A percentile compares a stretch with the other conserved stretches of the same genome.
Conservation (phyloP, 306 rosid genomes). For the Coriaria nepalensis region DNA sequence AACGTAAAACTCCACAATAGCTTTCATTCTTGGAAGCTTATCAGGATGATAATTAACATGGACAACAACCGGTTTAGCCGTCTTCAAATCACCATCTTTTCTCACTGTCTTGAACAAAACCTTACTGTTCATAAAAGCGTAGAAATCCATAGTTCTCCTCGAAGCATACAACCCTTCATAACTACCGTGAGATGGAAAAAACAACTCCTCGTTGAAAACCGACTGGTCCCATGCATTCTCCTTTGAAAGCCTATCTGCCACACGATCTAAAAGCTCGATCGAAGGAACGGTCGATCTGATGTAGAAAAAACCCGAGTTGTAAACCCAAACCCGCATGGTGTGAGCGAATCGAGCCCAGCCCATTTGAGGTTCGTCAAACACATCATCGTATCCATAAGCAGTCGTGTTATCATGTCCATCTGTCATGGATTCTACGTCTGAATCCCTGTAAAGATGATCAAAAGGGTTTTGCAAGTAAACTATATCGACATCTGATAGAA, state of each 20-base stretch:
- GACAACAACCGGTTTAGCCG: slow-evolving; percentile 65
- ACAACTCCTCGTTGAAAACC: slow-evolving; percentile 88
- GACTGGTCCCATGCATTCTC: slow-evolving; percentile 88
- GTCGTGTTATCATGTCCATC: slow-evolving; percentile 80
- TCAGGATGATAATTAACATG: slow-evolving; percentile 88
- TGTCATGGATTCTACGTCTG: slow-evolving; percentile 88
- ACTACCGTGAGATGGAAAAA: slow-evolving; percentile 64
- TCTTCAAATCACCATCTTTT: slow-evolving; percentile 46
- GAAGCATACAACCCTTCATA: slow-evolving; percentile 83
- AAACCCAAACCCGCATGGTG: slow-evolving; percentile 92
- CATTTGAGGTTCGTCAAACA: slow-evolving; percentile 68
- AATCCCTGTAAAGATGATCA: slow-evolving; percentile 51
- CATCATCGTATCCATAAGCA: slow-evolving; percentile 70
- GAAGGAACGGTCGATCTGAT: slow-evolving; percentile 84
- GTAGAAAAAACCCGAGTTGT: slow-evolving; percentile 86
- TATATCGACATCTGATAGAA: slow-evolving; percentile 88
- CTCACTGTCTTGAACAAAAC: slow-evolving; percentile 75
- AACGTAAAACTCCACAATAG: slow-evolving; percentile 61
- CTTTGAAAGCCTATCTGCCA: slow-evolving; percentile 56
- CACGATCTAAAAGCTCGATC: slow-evolving; percentile 81
- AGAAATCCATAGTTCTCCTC: slow-evolving; percentile 74
- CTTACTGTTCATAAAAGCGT: slow-evolving; percentile 85
- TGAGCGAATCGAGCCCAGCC: slow-evolving; percentile 92
- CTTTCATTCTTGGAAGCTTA: slow-evolving; percentile 69
- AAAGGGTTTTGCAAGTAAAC: slow-evolving; percentile 87